Evolutionary conservation across 2,329 filamentous ascomycete species (phyloP).

Genomic region (Orbilia ellipsospora): DNA sequence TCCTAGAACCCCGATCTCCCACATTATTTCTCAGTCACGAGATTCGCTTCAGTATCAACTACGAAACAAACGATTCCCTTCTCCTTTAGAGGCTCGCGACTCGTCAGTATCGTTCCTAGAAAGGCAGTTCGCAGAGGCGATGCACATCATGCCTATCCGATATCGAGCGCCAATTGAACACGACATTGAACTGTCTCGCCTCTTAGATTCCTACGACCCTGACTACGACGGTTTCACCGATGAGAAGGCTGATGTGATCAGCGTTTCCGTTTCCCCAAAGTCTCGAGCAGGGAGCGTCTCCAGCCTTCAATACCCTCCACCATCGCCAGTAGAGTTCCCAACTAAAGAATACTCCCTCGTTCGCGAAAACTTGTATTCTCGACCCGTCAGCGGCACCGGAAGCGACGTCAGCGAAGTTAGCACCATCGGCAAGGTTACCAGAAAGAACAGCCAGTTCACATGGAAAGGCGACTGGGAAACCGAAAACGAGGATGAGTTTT

Average conservation of each 20-base stretch:
- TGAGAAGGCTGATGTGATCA: constrained; percentile 47
- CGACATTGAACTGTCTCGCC: constrained; percentile 42
- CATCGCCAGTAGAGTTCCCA: constrained; percentile 34
- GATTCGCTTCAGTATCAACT: constrained; percentile 43
- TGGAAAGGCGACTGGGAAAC: constrained; percentile 54
- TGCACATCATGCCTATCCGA: constrained; percentile 55
- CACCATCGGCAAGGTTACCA: constrained; percentile 51
- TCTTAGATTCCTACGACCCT: constrained; percentile 47
- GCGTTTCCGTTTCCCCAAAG: constrained; percentile 49
- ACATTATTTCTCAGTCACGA: constrained; percentile 13
- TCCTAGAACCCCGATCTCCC: constrained; percentile 28
- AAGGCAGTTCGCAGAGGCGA: constrained; percentile 47
- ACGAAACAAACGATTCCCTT: constrained; percentile 45
- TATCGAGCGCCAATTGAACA: constrained; percentile 36
- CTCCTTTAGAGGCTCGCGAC: constrained; percentile 25
- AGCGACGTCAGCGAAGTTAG: constrained; percentile 51
- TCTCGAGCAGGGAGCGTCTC: constrained; percentile 41
- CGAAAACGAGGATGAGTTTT: constrained; percentile 51
- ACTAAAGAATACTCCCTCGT: constrained; percentile 28
- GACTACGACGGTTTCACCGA: constrained; percentile 50
- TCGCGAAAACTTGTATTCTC: constrained; percentile 22
- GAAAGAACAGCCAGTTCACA: constrained; percentile 50
- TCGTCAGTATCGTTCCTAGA: constrained; percentile 44
- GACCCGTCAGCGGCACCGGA: constrained; percentile 38
- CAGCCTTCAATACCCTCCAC: constrained; percentile 39